Percentiles rank a stretch among this genome's conserved stretches.
Conservation (phyloP, 2,329 filamentous ascomycete species). For the Hypomyces rosellus region DNA sequence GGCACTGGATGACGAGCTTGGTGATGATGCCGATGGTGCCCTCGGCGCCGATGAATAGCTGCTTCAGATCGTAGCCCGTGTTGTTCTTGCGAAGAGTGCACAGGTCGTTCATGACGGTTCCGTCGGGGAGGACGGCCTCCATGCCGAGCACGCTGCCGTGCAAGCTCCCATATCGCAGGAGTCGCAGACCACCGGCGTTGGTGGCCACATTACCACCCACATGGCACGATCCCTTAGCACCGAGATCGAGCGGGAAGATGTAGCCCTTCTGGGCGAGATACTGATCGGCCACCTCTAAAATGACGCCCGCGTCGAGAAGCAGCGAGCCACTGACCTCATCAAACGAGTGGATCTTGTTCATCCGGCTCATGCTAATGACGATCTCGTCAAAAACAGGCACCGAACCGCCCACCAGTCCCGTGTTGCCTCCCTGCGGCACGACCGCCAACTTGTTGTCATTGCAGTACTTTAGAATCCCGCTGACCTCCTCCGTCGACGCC, state of each 20-base stretch:
- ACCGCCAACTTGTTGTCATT: slow-evolving; percentile 89
- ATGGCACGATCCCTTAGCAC: slow-evolving; percentile 94
- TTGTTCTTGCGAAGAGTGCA: slow-evolving; percentile 93
- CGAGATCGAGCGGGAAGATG: slow-evolving; percentile 95
- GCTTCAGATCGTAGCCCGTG: slow-evolving; percentile 95
- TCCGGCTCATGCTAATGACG: slow-evolving; percentile 79
- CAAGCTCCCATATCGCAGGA: slow-evolving; percentile 88
- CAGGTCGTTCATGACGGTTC: slow-evolving; percentile 85
- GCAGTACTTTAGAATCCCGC: slow-evolving; percentile 87
- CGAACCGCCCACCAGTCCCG: slow-evolving; percentile 88
- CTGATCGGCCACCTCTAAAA: slow-evolving; percentile 82
- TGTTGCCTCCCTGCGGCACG: slow-evolving; percentile 95
- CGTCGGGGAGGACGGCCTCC: slow-evolving; percentile 89
- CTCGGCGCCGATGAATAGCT: slow-evolving; percentile 92
- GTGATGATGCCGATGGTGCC: slow-evolving; percentile 95
- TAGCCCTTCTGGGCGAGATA: slow-evolving; percentile 76
- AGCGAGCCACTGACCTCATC: slow-evolving; percentile 88
- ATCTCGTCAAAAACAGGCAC: slow-evolving; percentile 99
- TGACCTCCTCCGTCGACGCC: slow-evolving; percentile 77
- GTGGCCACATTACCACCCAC: slow-evolving; percentile 94
- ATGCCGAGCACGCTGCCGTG: slow-evolving; percentile 90
- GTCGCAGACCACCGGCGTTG: slow-evolving; percentile 84
- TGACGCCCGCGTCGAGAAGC: slow-evolving; percentile 83
- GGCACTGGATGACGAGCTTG: slow-evolving; percentile 80
- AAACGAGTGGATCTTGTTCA: slow-evolving; percentile 88